phyloP scores from a whole-genome alignment of 148 eudicot species.

The Cornus kousa region DNA sequence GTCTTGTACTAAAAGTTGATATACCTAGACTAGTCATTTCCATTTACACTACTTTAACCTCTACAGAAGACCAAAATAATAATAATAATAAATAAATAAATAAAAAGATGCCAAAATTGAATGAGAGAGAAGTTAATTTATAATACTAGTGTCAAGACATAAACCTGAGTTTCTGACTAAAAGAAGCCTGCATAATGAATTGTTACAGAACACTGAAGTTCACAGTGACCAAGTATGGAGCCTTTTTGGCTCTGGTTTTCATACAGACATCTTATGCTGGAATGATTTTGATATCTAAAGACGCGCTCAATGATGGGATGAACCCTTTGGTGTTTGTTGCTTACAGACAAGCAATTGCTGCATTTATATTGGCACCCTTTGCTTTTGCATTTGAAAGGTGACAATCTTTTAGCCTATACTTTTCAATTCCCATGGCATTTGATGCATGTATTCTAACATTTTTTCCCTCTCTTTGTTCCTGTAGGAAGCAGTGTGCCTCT shows the following conservation, averaged over 20 bases:
- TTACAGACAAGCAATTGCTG: not conserved
- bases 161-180: too few relatives aligned
- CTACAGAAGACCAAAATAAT: not conserved
- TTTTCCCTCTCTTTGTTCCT: not conserved
- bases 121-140: too few relatives aligned
- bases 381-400: not conserved
- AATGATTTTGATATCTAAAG: not conserved
- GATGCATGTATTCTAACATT: not conserved
- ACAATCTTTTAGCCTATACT: not conserved
- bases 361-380: not conserved
- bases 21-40: not conserved
- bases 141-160: too few relatives aligned
- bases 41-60: not conserved
- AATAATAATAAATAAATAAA: too few relatives aligned
- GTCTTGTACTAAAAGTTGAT: not conserved
- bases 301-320: not conserved
- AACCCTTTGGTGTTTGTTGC: not conserved
- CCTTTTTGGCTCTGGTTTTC: not conserved
- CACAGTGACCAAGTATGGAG: not conserved
- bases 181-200: not conserved
- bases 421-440: too few relatives aligned
- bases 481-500: not conserved
- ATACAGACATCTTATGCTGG: not conserved
- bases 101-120: not conserved
- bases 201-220: not conserved